These are phyloP conservation scores for Xylariales sp. DNA, from an alignment of 2,329 filamentous ascomycete genomes.

Conservation along the genomic window DNA sequence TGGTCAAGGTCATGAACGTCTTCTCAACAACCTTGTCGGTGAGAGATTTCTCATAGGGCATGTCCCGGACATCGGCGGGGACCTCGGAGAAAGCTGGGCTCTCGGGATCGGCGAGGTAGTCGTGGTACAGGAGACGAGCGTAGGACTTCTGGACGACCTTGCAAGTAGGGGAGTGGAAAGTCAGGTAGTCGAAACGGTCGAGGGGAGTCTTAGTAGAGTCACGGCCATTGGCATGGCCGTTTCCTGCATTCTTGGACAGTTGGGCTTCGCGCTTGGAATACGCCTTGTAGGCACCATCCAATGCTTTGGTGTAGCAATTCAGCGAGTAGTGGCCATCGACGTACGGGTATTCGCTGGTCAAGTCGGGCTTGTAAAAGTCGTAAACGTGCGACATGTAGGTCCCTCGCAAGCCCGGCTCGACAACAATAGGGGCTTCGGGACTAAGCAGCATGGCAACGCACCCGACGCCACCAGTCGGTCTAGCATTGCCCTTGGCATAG, in stretches of 20 bases:
- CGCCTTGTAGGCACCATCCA: slow-evolving; percentile 76
- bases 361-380: slow-evolving; percentile 87
- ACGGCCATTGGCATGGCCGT: slow-evolving; percentile 49
- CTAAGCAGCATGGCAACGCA: slow-evolving; percentile 75
- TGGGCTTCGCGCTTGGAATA: slow-evolving; percentile 70
- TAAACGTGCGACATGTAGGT: slow-evolving; percentile 80
- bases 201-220: slow-evolving; percentile 60
- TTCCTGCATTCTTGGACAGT: slow-evolving; percentile 39
- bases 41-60: slow-evolving; percentile 75
- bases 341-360: slow-evolving; percentile 81
- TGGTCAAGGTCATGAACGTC: slow-evolving; percentile 77
- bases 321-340: slow-evolving; percentile 81
- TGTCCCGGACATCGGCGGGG: slow-evolving; percentile 68
- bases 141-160: slow-evolving; percentile 85
- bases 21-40: slow-evolving; percentile 81
- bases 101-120: slow-evolving; percentile 69
- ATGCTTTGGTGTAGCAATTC: slow-evolving; percentile 75
- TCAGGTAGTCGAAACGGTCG: slow-evolving; percentile 78
- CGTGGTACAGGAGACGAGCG: slow-evolving; percentile 78
- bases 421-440: slow-evolving; percentile 69
- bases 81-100: slow-evolving; percentile 68
- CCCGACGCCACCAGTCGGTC: slow-evolving; percentile 76
- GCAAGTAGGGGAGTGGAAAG: slow-evolving; percentile 82
- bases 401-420: slow-evolving; percentile 75
- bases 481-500: slow-evolving; percentile 77